Base-by-base conservation (phyloP, 176 grass and related monocot species). In the Pharus latifolius region DNA sequence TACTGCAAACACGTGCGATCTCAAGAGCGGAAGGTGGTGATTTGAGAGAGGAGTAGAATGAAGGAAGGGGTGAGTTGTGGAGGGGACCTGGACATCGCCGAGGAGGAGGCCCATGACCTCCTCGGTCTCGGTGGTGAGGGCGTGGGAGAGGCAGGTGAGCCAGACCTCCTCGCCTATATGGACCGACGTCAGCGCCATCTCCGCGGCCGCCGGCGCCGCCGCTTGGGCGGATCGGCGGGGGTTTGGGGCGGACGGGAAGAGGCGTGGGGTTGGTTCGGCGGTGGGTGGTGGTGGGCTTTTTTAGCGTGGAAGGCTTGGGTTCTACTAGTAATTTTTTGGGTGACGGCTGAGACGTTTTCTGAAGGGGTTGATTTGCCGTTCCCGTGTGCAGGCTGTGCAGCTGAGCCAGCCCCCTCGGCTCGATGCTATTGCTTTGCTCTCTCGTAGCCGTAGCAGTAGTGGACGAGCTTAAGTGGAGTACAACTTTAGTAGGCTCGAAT, bases 71-170 rank as follows among this genome's bases (percentile, higher is more conserved):
- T 7, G 1, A 10, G 41, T 42, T 41, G 8, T 10, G 34, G 38
- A 60, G 31, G 26, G 25, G 31, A 70, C 77, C 78, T 75, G 66
- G 87, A 91, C 74, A 56, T 99, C 87, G 29, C 95, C 95, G 78
- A 99, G 84, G 58, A 99, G 95, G 38, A 99, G 81, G 56, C 95
- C 95, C 90, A 99, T 91, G 82, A 99, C 73, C 90, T 99, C 95
- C 84, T 99, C 95, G 8, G 81, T 88, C 84, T 99, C 95, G 32
- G 90, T 94, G 68, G 87, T 91, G 55, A 94, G 90, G 27, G 90
- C 90, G 68, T 99, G 95, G 57, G 87, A 83, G 68, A 99, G 90
- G 72, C 95, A 94, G 16, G 95, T 94, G 65, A 99, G 64, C 95
- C 90, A 99, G 47, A 99, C 90, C 87, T 94, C 95, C 87, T 97